Evolutionary conservation across 2,329 filamentous ascomycete species (phyloP).

Genomic region (Aspergillus bombycis): DNA sequence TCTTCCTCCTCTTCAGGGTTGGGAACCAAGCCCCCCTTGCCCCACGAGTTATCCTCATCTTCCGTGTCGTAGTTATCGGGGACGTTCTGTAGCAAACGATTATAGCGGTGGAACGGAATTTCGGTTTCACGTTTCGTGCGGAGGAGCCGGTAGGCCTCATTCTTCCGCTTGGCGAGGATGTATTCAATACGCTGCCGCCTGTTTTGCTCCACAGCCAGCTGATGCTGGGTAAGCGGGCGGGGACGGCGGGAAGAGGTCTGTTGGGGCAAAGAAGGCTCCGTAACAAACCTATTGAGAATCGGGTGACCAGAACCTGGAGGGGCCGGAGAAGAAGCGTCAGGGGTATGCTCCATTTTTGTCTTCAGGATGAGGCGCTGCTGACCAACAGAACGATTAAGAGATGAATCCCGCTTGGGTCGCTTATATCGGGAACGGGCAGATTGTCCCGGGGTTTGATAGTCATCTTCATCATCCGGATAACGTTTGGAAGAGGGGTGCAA

Average conservation of each 20-base stretch:
- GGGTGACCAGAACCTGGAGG: conserved; percentile 47
- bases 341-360: conserved; percentile 47
- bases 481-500: conserved; percentile 41
- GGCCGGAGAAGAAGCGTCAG: conserved; percentile 46
- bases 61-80: conserved; percentile 52
- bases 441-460: conserved; percentile 41
- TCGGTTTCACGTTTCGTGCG: conserved; percentile 43
- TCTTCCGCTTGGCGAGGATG: conserved; percentile 47
- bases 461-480: conserved; percentile 45
- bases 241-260: conserved; percentile 43
- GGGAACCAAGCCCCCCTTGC: conserved; percentile 46
- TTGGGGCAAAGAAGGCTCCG: conserved; percentile 35
- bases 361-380: conserved; percentile 49
- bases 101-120: conserved; percentile 45
- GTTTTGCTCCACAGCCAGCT: conserved; percentile 54
- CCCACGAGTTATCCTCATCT: conserved; percentile 47
- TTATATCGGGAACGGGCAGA: conserved; percentile 44
- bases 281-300: conserved; percentile 45
- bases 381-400: conserved; percentile 37
- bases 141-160: conserved; percentile 41
- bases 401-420: conserved; percentile 42
- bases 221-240: conserved; percentile 53
- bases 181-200: conserved; percentile 53
- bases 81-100: conserved; percentile 45
- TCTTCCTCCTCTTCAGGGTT: conserved; percentile 50